Base-by-base conservation (phyloP, 371 early-diverging fungal genomes). In the Nematocida ausubeli region DNA sequence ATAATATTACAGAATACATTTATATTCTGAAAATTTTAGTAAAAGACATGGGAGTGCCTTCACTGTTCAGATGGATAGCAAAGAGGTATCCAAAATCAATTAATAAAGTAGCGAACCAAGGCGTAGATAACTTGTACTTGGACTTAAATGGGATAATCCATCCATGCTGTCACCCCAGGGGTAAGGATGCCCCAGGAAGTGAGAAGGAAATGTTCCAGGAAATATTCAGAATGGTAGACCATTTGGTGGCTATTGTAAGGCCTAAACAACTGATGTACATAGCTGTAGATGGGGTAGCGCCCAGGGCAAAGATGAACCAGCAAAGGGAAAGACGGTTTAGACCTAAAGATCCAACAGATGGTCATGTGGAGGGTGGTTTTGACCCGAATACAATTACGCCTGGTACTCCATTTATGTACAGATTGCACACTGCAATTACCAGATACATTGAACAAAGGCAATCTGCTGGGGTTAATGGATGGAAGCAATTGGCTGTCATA, bases 101-200 rank as follows among this genome's bases (percentile, higher is more conserved):
- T 26, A 49, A 63, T 16, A 2, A 22, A 39, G 78, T 40, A 35
- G 49, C 51, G 24, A 26, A 39, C 50, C 47, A 81, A 62, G 69
- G 73, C 30, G 92, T 92, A 90, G 98, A 99, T 86, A 93, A 93
- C 85, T 87, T 98, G 39, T 96, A 97, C 85, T 86, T 98, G 70
- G 99, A 98, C 83, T 94, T 97, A 92, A 99, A 99, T 86, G 98
- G 95, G 68, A 94, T 98, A 87, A 92, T 99, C 84, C 99, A 98
- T 85, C 93, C 92, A 40, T 96, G 96, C 85, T 92, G 92, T 81
- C 94, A 95, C 82, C 93, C 95, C 2, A 26, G 79, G 22, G 35
- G 58, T 14, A 75, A 62, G 42, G 57, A 58, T 9, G 63, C 58
- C 1, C 68, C 81, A 7, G 81, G 84, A 22, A 85, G 86, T 16